Evolutionary conservation across 805 yeast genomes (phyloP).

Genomic region (Priceomyces melissophilus): DNA sequence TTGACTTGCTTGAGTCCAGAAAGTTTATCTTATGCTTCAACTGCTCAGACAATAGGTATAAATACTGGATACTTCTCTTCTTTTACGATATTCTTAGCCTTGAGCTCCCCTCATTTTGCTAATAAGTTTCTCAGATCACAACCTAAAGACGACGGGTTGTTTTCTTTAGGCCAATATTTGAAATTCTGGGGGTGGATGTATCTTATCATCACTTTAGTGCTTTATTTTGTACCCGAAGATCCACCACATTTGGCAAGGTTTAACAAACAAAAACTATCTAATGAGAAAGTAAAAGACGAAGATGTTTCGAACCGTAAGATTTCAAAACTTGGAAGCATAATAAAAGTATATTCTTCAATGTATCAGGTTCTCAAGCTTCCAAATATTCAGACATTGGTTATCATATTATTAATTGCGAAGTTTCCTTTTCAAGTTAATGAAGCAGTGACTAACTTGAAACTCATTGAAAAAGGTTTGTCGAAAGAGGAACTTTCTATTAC

Average conservation of each 20-base stretch:
- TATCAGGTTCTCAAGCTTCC: conserved; percentile 62
- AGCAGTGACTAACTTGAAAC: conserved; percentile 88
- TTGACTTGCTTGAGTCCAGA: conserved; percentile 75
- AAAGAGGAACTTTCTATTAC: conserved; percentile 93
- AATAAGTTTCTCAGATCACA: conserved; percentile 69
- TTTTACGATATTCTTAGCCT: conserved; percentile 86
- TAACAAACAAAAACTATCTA: conserved; percentile 26
- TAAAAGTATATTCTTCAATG: conserved; percentile 63
- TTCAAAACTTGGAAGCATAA: conserved; percentile 29
- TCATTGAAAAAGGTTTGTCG: conserved; percentile 85
- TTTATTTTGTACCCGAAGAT: conserved; percentile 68
- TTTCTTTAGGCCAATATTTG: conserved; percentile 74
- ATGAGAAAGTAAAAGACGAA: conserved; percentile 26
- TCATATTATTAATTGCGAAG: conserved; percentile 76
- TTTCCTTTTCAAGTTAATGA: conserved; percentile 95
- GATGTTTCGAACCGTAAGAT: conserved; percentile 19
- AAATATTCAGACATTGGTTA: conserved; percentile 69
- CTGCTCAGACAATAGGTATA: conserved; percentile 95
- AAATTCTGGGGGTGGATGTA: conserved; percentile 74
- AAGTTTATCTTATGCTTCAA: conserved; percentile 86
- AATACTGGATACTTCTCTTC: conserved; percentile 90
- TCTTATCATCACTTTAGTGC: conserved; percentile 58
- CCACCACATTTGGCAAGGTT: conserved; percentile 46
- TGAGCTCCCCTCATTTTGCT: conserved; percentile 90
- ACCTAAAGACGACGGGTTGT: conserved; percentile 62